These are phyloP conservation scores for Cadophora sp. DNA, from an alignment of 2,329 filamentous ascomycete genomes.

Conservation along the genomic window DNA sequence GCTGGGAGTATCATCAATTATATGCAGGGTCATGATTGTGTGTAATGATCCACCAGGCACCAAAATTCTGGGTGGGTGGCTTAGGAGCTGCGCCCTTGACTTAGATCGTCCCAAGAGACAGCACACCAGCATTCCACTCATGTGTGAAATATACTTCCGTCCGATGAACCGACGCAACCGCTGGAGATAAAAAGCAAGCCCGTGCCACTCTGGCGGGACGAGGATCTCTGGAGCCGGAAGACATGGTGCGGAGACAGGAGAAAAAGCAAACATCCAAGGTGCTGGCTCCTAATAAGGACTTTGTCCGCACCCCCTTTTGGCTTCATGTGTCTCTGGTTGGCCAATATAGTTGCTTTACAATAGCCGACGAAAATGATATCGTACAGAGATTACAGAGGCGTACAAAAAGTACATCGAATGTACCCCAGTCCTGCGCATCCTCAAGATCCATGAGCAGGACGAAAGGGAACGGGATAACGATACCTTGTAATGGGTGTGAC, in stretches of 20 bases:
- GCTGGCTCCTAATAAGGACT: slow-evolving; percentile 6
- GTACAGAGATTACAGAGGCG: neutral
- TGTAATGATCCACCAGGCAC: neutral
- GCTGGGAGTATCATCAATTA: neutral
- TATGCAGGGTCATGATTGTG: slow-evolving; percentile 10
- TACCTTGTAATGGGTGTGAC: neutral
- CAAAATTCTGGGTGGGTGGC: neutral
- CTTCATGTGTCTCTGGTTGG: neutral
- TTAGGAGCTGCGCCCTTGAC: neutral
- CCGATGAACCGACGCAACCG: slow-evolving; percentile 15
- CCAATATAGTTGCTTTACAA: neutral
- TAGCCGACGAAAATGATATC: neutral
- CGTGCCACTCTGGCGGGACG: slow-evolving; percentile 15
- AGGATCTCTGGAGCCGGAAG: slow-evolving; percentile 11
- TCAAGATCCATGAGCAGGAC: neutral
- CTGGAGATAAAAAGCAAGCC: slow-evolving; percentile 20
- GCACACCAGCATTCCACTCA: neutral
- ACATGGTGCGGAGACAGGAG: slow-evolving; percentile 15
- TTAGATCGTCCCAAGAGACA: neutral
- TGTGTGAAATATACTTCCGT: neutral
- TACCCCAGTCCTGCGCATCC: no score
- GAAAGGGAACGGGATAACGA: neutral
- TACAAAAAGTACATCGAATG: neutral
- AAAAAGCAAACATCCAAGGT: slow-evolving; percentile 9
- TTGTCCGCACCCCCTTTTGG: slow-evolving; percentile 2